Evolutionary conservation across 2,329 filamentous ascomycete genomes (phyloP), one percentile per base, ranked within the genome.

Genomic region (Periglandula ipomoeae): DNA sequence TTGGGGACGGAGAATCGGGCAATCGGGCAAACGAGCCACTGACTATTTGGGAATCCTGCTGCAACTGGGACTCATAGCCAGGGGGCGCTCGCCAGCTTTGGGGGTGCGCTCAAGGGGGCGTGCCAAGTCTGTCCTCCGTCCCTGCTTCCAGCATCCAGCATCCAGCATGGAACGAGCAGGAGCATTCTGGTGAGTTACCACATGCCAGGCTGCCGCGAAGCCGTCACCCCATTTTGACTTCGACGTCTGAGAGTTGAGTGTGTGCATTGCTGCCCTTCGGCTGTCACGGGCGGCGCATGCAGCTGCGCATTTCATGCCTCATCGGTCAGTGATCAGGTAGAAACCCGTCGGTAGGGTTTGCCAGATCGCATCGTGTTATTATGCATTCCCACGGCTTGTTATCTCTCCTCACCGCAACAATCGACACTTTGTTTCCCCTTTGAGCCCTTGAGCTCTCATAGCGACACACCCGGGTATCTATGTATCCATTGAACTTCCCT

Each of bases 341-440:
- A 11, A 32, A 23, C 22, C 19, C 11, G 19, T 17, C 19, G 37
- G 22, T 10, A 11, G 17, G 26, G 26, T n/a, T 19, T 10, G 43
- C 3, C 27, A 37, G 30, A 37, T 37, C 19, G n/a, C 43, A 19
- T 9, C 43, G 20, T 45, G 20, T 44, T 27, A 13, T 7, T 37
- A 9, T 37, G 23, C 34, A 46, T 17, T 23, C 23, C 15, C 23
- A 15, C 32, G 34, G 23, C n/a, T 22, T 30, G 34, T 27, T 30
- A 30, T 26, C 24, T 27, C 22, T 38, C 20, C 13, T 39, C 24
- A 30, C 44, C 44, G 44, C 44, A 39, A 39, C 32, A 46, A 46
- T 27, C 44, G 20, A 46, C 44, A 19, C 20, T 45, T 42, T 45
- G 19, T 32, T 45, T 46, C 35, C 34, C 44, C 11, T 34, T 46